Evolutionary conservation across 495 filamentous ascomycete species (phyloP).

Genomic region (Pyronema domesticum): DNA sequence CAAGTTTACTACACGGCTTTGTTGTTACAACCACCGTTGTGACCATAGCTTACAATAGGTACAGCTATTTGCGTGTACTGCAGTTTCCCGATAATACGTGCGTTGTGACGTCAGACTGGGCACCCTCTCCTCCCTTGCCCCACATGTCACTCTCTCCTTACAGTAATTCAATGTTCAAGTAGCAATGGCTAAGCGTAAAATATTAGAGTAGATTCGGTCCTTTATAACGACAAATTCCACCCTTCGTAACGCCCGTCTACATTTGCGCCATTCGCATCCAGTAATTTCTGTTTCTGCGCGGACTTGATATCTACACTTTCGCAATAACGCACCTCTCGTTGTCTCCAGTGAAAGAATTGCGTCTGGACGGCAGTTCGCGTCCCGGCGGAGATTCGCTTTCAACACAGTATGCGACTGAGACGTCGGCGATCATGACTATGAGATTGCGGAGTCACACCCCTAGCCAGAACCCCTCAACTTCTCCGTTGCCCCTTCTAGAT

Average conservation of each 20-base stretch:
- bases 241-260: too few relatives aligned
- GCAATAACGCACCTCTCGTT: too few relatives aligned
- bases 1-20: not conserved
- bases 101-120: not conserved
- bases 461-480: not conserved
- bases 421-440: conserved; percentile 3
- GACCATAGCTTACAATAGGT: not conserved
- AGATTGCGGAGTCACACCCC: conserved; percentile 2
- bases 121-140: not conserved
- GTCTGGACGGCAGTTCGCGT: not conserved
- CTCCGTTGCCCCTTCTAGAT: not conserved
- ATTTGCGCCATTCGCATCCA: too few relatives aligned
- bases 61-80: not conserved
- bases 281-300: too few relatives aligned
- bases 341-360: not conserved
- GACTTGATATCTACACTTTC: too few relatives aligned
- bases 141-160: not conserved
- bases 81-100: not conserved
- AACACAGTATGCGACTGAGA: conserved; percentile 7
- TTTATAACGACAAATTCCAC: too few relatives aligned
- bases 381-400: not conserved
- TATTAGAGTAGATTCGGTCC: too few relatives aligned
- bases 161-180: not conserved
- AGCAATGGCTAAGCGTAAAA: not conserved
- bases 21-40: not conserved